Evolutionary conservation across 1,284 basidiomycete species (phyloP).

Genomic region (Calocybe gambosa): DNA sequence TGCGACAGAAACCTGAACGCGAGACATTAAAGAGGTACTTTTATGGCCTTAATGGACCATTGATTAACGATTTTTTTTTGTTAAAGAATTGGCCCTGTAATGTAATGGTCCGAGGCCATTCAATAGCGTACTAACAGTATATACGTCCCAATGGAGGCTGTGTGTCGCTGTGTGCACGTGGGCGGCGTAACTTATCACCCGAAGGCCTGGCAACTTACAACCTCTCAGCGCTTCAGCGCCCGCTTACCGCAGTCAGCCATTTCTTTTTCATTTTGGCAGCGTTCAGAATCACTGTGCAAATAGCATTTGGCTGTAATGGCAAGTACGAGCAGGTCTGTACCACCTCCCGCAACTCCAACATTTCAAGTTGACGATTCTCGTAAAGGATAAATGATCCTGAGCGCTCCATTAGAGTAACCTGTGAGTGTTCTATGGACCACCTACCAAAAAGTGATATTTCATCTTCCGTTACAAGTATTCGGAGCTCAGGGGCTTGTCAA

Average conservation of each 20-base stretch:
- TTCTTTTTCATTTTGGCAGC: neutral
- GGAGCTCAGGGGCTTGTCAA: slow-evolving; percentile 86
- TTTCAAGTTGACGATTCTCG: neutral
- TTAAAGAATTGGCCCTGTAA: no score
- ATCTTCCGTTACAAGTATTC: slow-evolving; percentile 51
- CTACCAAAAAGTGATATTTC: neutral
- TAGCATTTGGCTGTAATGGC: slow-evolving; percentile 25
- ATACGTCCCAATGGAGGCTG: neutral
- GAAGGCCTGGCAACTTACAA: neutral
- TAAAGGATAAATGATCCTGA: slow-evolving; percentile 39
- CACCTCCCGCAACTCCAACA: slow-evolving; percentile 4
- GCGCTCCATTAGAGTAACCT: slow-evolving; percentile 36
- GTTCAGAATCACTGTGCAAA: neutral
- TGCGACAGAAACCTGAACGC: no score
- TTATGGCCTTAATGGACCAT: no score
- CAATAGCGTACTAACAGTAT: no score
- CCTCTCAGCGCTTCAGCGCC: no score
- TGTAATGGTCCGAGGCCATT: no score
- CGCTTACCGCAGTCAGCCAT: slow-evolving; percentile 7
- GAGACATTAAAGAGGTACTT: no score
- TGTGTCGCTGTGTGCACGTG: slow-evolving; percentile 11
- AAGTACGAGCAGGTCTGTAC: slow-evolving; percentile 35
- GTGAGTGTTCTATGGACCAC: slow-evolving; percentile 23
- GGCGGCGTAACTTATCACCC: slow-evolving; percentile 12
- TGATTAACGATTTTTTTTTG: no score